Evolutionary conservation across 73 alveolate genomes (phyloP).

Genomic region (Paramecium caudatum): DNA sequence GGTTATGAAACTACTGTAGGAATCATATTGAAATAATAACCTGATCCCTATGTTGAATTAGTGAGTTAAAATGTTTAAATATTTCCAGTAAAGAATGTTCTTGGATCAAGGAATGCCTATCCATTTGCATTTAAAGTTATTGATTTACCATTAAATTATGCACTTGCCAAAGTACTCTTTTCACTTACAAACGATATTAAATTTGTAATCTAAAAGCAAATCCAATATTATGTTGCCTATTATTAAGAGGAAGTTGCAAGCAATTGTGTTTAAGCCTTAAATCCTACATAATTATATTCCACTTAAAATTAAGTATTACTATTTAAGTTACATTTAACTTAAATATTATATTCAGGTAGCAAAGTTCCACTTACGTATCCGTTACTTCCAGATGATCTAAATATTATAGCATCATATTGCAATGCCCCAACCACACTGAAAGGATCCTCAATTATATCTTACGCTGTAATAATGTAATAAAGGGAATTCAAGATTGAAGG

Average conservation of each 20-base stretch:
- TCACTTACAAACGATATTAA: neutral
- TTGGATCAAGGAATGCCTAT: neutral
- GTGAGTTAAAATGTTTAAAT: neutral
- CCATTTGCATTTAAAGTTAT: neutral
- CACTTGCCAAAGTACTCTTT: neutral
- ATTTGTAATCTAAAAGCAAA: neutral
- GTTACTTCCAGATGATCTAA: neutral
- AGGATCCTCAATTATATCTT: neutral
- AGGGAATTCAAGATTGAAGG: neutral
- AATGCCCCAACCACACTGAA: neutral
- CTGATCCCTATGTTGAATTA: neutral
- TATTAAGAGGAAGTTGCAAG: neutral
- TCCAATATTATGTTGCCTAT: neutral
- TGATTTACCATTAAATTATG: neutral
- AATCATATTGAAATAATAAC: neutral
- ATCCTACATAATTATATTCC: neutral
- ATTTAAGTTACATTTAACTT: neutral
- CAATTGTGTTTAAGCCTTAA: neutral
- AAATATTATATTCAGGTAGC: neutral
- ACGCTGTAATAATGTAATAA: neutral
- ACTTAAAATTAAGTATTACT: neutral
- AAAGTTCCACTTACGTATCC: neutral
- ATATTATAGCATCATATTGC: neutral
- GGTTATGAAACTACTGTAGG: neutral
- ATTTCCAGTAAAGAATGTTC: neutral